Evolutionary conservation across 768 basidiomycete genomes (phyloP).

Genomic region (Serpula lacrymans): DNA sequence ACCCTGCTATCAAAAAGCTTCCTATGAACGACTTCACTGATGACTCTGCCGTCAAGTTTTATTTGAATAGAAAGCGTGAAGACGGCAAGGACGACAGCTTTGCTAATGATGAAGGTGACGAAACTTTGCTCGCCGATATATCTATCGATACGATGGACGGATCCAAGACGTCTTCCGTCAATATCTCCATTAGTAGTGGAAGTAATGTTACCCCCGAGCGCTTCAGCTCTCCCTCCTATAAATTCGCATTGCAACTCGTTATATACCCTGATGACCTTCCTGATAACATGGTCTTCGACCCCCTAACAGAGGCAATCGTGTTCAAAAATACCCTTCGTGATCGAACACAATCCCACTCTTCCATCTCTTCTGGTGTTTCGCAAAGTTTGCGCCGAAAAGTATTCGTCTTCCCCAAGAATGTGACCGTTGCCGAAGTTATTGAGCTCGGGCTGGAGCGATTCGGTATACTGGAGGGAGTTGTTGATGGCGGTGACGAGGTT

Average conservation of each 20-base stretch:
- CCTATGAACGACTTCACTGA: constrained; percentile 98
- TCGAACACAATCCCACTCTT: constrained; percentile 37
- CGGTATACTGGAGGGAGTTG: constrained; percentile 95
- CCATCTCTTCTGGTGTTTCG: constrained; percentile 51
- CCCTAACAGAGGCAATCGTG: constrained; percentile 90
- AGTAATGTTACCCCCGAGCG: constrained; percentile 60
- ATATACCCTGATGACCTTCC: constrained; percentile 91
- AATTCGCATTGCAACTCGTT: constrained; percentile 83
- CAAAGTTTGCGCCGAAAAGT: constrained; percentile 71
- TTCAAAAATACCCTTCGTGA: constrained; percentile 72
- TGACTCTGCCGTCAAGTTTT: constrained; percentile 96
- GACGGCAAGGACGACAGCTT: constrained; percentile 42
- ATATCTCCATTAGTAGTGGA: constrained; percentile 34
- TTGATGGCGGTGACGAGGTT: constrained; percentile 96
- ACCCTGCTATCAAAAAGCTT: constrained; percentile 91
- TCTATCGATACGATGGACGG: constrained; percentile 27
- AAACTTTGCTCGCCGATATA: constrained; percentile 36
- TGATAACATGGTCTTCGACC: constrained; percentile 93
- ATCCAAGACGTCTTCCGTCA: constrained; percentile 26
- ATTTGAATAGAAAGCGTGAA: constrained; percentile 66
- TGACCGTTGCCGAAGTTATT: constrained; percentile 94
- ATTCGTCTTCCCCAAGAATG: constrained; percentile 90
- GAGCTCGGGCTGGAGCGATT: constrained; percentile 91
- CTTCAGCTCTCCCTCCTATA: constrained; percentile 77
- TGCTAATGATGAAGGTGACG: constrained; percentile 44